Evolutionary conservation across 2,329 filamentous ascomycete species (phyloP).

Genomic region (Exophiala xenobiotica): DNA sequence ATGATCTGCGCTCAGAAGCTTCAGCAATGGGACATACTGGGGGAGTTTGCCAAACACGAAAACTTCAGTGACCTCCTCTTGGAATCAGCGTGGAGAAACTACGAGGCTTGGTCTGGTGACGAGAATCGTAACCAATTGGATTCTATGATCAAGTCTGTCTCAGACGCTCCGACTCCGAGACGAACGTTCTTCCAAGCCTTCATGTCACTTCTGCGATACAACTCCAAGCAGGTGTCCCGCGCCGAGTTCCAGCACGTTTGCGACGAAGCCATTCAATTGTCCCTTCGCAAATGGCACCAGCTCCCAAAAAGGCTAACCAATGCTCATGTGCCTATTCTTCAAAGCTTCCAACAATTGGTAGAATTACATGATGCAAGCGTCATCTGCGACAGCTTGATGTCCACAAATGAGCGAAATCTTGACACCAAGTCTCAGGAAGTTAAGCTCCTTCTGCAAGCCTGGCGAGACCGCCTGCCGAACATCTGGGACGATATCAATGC

Average conservation of each 20-base stretch:
- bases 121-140: slow-evolving; percentile 88
- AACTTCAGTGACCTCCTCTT: slow-evolving; percentile 95
- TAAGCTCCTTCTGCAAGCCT: slow-evolving; percentile 88
- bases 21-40: slow-evolving; percentile 97
- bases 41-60: slow-evolving; percentile 97
- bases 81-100: slow-evolving; percentile 92
- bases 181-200: slow-evolving; percentile 98
- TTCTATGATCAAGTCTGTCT: slow-evolving; percentile 91
- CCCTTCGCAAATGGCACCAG: slow-evolving; percentile 98
- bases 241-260: slow-evolving; percentile 85
- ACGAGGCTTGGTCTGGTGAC: slow-evolving; percentile 88
- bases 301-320: slow-evolving; percentile 91
- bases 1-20: slow-evolving; percentile 95
- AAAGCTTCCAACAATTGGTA: slow-evolving; percentile 97
- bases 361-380: slow-evolving; percentile 97
- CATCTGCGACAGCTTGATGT: slow-evolving; percentile 86
- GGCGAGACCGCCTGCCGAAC: slow-evolving; percentile 93
- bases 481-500: slow-evolving; percentile 99
- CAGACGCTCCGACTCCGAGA: slow-evolving; percentile 92
- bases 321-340: slow-evolving; percentile 88
- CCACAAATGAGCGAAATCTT: slow-evolving; percentile 79
- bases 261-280: slow-evolving; percentile 95
- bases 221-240: slow-evolving; percentile 78
- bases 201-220: slow-evolving; percentile 91
- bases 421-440: slow-evolving; percentile 94